Conservation (phyloP, 768 basidiomycete genomes). For the Leccinellum albellum region DNA sequence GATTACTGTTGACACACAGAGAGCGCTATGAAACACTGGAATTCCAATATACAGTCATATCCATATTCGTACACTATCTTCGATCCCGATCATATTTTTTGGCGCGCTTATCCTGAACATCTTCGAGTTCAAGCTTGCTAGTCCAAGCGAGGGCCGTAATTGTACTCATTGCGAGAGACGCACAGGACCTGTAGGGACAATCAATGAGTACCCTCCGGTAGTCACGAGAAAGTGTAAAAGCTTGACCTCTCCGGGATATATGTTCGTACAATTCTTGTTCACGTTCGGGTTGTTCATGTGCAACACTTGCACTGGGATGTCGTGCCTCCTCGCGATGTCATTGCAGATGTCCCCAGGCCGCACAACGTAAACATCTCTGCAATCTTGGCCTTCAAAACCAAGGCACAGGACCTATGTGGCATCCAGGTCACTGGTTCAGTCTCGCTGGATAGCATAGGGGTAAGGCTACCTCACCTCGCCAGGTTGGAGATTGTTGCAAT, state of each 20-base stretch:
- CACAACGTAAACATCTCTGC: conserved; percentile 43
- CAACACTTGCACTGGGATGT: conserved; percentile 43
- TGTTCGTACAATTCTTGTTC: conserved; percentile 46
- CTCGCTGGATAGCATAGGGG: background rate
- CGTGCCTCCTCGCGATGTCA: conserved; percentile 36
- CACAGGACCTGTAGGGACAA: conserved; percentile 23
- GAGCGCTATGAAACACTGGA: background rate
- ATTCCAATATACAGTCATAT: background rate
- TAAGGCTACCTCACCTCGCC: conserved; percentile 39
- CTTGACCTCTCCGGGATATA: conserved; percentile 58
- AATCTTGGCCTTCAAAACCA: conserved; percentile 53
- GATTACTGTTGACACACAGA: background rate
- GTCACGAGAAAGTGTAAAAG: background rate
- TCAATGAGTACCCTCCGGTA: background rate
- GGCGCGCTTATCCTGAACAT: background rate
- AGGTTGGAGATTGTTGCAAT: conserved; percentile 53
- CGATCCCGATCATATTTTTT: background rate
- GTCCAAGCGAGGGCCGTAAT: conserved; percentile 12
- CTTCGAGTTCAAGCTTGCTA: background rate
- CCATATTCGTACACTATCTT: background rate
- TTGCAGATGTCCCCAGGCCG: conserved; percentile 49
- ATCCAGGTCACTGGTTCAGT: background rate
- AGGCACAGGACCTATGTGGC: conserved; percentile 46
- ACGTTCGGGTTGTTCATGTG: conserved; percentile 65
- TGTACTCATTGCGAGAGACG: conserved; percentile 24